Evolutionary conservation across 768 basidiomycete species (phyloP), one percentile per base, ranked within the genome.

Genomic region (Coprinopsis sp.): DNA sequence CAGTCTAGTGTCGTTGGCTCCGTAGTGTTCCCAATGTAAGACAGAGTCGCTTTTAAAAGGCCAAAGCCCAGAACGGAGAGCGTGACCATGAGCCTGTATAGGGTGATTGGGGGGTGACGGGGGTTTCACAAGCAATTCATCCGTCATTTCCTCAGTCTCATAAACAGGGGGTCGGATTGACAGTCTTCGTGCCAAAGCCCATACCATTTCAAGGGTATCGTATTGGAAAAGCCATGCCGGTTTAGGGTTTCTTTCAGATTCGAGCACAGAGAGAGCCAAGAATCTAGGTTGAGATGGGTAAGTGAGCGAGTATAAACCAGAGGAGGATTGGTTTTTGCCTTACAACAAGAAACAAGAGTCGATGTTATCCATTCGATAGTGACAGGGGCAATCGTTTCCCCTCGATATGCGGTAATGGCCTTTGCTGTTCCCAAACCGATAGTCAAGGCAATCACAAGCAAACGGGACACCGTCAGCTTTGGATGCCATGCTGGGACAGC

Each of bases 311-410:
- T n/a, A n/a, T n/a, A n/a, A n/a, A n/a, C n/a, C n/a, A n/a, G n/a
- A n/a, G n/a, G n/a, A n/a, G n/a, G n/a, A n/a, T n/a, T n/a, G n/a
- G n/a, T n/a, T n/a, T n/a, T n/a, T n/a, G n/a, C n/a, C n/a, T n/a
- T n/a, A n/a, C n/a, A n/a, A n/a, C n/a, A n/a, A n/a, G n/a, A n/a
- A n/a, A n/a, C n/a, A n/a, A n/a, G n/a, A n/a, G n/a, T n/a, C n/a
- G n/a, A n/a, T n/a, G n/a, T n/a, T n/a, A 55, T 24, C 54, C 54
- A 55, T 31, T 55, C 54, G 29, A 55, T 16, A 5, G 47, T 50
- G 2, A 49, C 47, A 6, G 54, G 37, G 8, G 47, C 44, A n/a
- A 43, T 31, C 11, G 19, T n/a, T 8, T 37, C 16, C 8, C 48
- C 54, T 3, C 37, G 29, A 10, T 49, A 43, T 8, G 36, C 34